Evolutionary conservation across 441 rosid species (phyloP).

Genomic region (Gossypium schwendimanii): DNA sequence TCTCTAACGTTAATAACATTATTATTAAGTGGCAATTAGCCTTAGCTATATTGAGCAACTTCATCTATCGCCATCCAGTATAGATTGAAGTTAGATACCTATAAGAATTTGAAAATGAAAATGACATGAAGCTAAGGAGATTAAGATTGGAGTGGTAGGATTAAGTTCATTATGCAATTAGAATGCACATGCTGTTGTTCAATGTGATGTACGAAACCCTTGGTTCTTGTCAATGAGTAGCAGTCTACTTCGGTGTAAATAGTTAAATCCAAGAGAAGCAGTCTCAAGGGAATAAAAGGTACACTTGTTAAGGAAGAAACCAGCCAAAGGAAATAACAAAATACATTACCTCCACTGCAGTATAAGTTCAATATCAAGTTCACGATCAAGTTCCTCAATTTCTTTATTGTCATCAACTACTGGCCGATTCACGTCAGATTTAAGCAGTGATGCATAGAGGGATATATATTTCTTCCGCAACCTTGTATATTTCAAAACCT

Average conservation of each 20-base stretch:
- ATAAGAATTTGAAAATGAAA: neutral
- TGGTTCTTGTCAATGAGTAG: neutral
- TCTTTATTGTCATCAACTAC: conserved; percentile 75
- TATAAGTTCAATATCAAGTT: conserved; percentile 84
- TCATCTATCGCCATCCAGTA: neutral
- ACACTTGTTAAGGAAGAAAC: neutral
- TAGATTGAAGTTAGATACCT: neutral
- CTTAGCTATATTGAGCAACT: neutral
- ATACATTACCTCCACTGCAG: conserved; percentile 88
- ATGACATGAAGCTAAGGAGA: neutral
- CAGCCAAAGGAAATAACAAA: conserved; percentile 1
- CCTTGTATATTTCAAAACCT: conserved; percentile 63
- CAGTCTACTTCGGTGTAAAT: neutral
- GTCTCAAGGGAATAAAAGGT: neutral
- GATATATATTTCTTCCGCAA: conserved; percentile 86
- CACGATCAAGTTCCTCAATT: conserved; percentile 77
- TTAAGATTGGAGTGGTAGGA: neutral
- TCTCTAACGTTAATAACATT: neutral
- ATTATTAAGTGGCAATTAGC: neutral
- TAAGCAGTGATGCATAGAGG: conserved; percentile 77
- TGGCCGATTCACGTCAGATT: conserved; percentile 58
- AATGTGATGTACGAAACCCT: neutral
- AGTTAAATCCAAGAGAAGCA: neutral
- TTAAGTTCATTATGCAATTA: neutral
- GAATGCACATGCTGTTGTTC: neutral